phyloP scores from a whole-genome alignment of 148 eudicot species.

The Dianthus caryophyllus region DNA sequence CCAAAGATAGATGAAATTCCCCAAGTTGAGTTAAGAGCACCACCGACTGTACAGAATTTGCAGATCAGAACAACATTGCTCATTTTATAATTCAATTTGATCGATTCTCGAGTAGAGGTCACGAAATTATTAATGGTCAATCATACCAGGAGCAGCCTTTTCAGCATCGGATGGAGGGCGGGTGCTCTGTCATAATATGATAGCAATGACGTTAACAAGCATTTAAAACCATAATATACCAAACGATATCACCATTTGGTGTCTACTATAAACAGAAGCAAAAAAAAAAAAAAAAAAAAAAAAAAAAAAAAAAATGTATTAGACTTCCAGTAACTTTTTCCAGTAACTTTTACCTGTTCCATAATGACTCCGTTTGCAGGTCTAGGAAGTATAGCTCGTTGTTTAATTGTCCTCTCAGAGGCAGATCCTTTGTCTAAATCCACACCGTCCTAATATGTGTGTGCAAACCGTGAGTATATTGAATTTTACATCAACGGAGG shows the following conservation, averaged over 20 bases:
- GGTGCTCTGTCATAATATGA: slow-evolving; percentile 38
- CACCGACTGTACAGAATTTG: slow-evolving; percentile 38
- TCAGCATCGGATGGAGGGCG: slow-evolving; percentile 61
- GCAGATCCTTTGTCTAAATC: slow-evolving; percentile 67
- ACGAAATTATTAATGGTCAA: background rate
- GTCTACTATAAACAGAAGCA: background rate
- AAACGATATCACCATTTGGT: background rate
- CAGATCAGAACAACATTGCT: slow-evolving; percentile 13
- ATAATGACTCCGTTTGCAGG: slow-evolving; percentile 61
- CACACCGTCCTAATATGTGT: slow-evolving; percentile 45
- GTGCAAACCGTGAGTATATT: slow-evolving; percentile 9
- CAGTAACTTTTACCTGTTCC: slow-evolving; percentile 51
- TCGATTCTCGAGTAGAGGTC: background rate
- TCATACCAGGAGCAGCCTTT: slow-evolving; percentile 67
- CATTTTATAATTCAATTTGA: background rate
- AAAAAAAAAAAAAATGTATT: no score
- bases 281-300: no score
- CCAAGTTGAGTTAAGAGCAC: slow-evolving; percentile 53
- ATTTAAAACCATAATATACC: background rate
- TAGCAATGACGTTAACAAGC: slow-evolving; percentile 9
- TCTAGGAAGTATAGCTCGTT: slow-evolving; percentile 72
- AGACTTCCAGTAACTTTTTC: no score
- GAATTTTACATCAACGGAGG: background rate
- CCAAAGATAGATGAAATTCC: slow-evolving; percentile 85
- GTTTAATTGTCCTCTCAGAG: slow-evolving; percentile 67